A percentile compares a stretch with the other conserved stretches of the same genome.
Evolutionary conservation across 805 yeast species (phyloP).

Genomic region (Maudiozyma barnettii): DNA sequence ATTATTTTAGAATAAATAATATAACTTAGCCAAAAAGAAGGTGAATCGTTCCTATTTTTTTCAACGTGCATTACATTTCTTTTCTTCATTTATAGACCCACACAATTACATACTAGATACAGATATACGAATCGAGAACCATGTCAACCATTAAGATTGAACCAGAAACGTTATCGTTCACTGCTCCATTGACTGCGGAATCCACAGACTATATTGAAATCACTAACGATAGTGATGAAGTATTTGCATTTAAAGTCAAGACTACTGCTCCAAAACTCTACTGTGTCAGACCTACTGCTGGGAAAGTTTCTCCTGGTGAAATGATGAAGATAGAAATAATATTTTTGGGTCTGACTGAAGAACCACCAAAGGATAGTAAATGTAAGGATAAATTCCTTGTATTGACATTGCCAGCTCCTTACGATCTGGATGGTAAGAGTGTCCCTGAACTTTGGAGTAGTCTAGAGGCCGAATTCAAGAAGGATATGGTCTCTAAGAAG

Average conservation of each 20-base stretch:
- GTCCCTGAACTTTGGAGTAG: constrained; percentile 67
- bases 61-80: too few species aligned
- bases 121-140: not conserved
- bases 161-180: constrained; percentile 65
- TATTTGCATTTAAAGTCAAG: constrained; percentile 87
- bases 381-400: constrained; percentile 89
- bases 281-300: constrained; percentile 94
- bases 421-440: constrained; percentile 41
- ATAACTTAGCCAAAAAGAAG: too few species aligned
- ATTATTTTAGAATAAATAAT: too few species aligned
- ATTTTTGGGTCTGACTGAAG: constrained; percentile 70
- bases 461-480: constrained; percentile 50
- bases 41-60: too few species aligned
- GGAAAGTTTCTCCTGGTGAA: constrained; percentile 65
- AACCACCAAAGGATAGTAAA: constrained; percentile 61
- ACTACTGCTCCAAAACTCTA: constrained; percentile 95
- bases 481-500: constrained; percentile 49
- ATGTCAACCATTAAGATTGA: constrained; percentile 48
- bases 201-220: constrained; percentile 47
- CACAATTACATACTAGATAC: not conserved
- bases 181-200: constrained; percentile 63
- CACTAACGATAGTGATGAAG: constrained; percentile 46
- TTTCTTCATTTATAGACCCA: too few species aligned
- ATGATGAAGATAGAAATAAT: constrained; percentile 67
- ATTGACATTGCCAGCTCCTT: constrained; percentile 70